These are phyloP conservation scores for Basipetospora chlamydospora DNA, from an alignment of 2,329 filamentous ascomycete genomes.

Conservation along the genomic window DNA sequence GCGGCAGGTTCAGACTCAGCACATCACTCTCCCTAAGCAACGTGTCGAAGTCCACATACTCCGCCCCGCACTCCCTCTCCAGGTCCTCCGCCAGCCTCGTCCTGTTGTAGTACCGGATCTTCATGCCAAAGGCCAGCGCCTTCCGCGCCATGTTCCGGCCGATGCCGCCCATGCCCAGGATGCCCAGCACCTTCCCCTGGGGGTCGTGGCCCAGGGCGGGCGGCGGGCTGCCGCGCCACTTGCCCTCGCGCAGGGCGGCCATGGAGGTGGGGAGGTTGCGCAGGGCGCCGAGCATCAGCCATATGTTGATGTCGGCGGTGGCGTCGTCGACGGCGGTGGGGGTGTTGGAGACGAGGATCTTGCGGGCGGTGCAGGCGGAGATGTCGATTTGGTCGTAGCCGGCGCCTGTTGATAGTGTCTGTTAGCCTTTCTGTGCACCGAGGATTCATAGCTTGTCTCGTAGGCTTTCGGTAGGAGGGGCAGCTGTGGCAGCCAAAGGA, in stretches of 20 bases:
- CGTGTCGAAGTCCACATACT: constrained; percentile 61
- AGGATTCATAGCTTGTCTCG: too few relatives aligned
- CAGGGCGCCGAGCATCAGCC: constrained; percentile 66
- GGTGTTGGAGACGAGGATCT: constrained; percentile 62
- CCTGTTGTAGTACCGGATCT: constrained; percentile 61
- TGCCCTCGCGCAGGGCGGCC: constrained; percentile 45
- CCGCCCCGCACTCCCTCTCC: constrained; percentile 36
- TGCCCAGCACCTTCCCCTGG: constrained; percentile 63
- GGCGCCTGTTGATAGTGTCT: constrained; percentile 37
- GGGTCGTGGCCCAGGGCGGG: constrained; percentile 60
- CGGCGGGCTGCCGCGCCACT: constrained; percentile 48
- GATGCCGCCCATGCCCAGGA: constrained; percentile 78
- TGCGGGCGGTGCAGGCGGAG: constrained; percentile 50
- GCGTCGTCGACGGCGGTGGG: constrained; percentile 71
- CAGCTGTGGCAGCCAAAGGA: too few relatives aligned
- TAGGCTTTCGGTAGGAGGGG: too few relatives aligned
- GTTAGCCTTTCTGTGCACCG: neutral
- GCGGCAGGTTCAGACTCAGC: constrained; percentile 62
- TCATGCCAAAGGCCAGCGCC: constrained; percentile 63
- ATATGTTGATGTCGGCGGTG: constrained; percentile 70
- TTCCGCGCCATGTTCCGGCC: constrained; percentile 64
- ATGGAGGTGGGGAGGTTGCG: constrained; percentile 58
- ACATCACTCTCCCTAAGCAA: constrained; percentile 58
- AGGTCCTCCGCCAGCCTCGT: constrained; percentile 39
- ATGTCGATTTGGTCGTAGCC: constrained; percentile 79